A percentile compares a stretch with the other conserved stretches of the same genome.
Evolutionary conservation across 139 green algal genomes (phyloP).

Genomic region (Closterium sp.): DNA sequence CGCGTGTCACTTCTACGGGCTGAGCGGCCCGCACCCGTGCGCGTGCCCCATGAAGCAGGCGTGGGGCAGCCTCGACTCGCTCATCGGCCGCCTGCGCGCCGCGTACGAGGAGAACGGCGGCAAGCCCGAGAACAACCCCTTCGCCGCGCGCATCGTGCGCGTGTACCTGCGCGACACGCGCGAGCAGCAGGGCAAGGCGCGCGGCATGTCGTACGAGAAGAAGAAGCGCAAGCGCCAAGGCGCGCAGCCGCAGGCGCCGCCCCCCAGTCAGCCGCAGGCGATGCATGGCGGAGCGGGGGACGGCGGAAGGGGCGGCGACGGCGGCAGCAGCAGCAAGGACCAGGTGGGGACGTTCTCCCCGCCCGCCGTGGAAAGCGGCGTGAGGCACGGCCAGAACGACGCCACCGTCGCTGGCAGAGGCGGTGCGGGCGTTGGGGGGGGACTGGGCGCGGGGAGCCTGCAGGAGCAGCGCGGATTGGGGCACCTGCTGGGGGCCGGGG

Average conservation of each 20-base stretch:
- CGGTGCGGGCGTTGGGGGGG: no score
- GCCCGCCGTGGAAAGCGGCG: not conserved
- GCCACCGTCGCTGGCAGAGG: not conserved
- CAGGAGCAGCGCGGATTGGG: not conserved
- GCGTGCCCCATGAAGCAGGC: slow-evolving; percentile 44
- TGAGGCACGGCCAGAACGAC: not conserved
- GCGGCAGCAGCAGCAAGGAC: slow-evolving; percentile 11
- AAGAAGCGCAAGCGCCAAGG: slow-evolving; percentile 34
- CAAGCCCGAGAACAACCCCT: slow-evolving; percentile 37
- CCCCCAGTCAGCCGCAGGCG: not conserved
- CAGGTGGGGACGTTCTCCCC: not conserved
- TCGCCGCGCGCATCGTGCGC: slow-evolving; percentile 24
- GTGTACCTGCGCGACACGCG: slow-evolving; percentile 41
- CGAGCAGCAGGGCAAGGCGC: slow-evolving; percentile 44
- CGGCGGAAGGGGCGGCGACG: not conserved
- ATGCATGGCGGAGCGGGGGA: not conserved
- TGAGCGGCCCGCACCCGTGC: slow-evolving; percentile 14
- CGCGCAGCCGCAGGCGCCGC: not conserved
- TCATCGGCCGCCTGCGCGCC: slow-evolving; percentile 38
- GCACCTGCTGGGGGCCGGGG: not conserved
- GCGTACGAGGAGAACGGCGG: slow-evolving; percentile 49
- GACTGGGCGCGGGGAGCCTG: not conserved
- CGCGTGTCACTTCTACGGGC: slow-evolving; percentile 34
- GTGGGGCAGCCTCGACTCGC: slow-evolving; percentile 41
- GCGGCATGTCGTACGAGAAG: slow-evolving; percentile 46